These are phyloP conservation scores for Pseudogymnoascus sp. DNA, from an alignment of 2,329 filamentous ascomycete species.

Conservation along the genomic window DNA sequence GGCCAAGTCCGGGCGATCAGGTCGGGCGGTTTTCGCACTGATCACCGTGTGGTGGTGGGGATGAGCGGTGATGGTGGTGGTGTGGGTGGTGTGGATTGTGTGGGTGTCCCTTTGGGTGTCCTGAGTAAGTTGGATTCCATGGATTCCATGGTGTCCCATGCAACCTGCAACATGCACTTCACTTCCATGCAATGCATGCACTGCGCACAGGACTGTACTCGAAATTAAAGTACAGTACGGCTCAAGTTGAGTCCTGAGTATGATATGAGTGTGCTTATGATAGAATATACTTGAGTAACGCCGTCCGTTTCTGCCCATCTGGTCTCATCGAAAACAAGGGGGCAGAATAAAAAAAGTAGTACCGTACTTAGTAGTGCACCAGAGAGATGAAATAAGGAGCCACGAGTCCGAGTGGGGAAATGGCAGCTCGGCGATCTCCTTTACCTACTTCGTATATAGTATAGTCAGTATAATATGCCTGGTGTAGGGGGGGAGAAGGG, in stretches of 20 bases:
- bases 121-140: neutral
- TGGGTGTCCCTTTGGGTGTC: neutral
- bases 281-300: neutral
- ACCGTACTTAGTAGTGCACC: neutral
- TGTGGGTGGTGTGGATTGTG: neutral
- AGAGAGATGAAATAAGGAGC: neutral
- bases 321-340: neutral
- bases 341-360: neutral
- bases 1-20: neutral
- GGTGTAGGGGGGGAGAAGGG: neutral
- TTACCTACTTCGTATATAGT: slow-evolving; percentile 6
- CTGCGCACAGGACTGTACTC: neutral
- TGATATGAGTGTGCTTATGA: neutral
- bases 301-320: neutral
- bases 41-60: slow-evolving; percentile 3
- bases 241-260: neutral
- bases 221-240: too few species aligned
- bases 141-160: neutral
- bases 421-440: neutral
- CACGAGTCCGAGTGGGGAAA: neutral
- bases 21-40: slow-evolving; percentile 1
- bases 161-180: neutral
- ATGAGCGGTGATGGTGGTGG: neutral
- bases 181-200: neutral
- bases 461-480: neutral